phyloP scores from a whole-genome alignment of 345 rosid species.

The Draba incana region DNA sequence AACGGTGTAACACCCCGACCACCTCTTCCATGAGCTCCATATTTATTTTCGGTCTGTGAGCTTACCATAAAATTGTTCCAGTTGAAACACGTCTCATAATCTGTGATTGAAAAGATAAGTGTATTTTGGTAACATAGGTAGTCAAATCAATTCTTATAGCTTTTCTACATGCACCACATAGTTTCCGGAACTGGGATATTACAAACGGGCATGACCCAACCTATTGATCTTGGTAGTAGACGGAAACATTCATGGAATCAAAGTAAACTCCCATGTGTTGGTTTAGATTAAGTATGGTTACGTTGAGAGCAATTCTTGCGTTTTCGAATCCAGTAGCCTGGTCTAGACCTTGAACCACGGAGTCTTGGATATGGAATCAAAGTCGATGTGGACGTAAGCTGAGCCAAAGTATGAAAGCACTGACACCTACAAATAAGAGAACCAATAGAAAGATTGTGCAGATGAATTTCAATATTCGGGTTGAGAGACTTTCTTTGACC shows the following conservation, averaged over 20 bases:
- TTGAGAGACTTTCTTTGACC: slow-evolving; percentile 69
- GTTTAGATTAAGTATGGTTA: slow-evolving; percentile 71
- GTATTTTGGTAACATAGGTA: too few species aligned
- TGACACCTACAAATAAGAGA: slow-evolving; percentile 53
- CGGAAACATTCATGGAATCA: slow-evolving; percentile 51
- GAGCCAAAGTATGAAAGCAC: slow-evolving; percentile 72
- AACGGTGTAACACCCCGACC: too few species aligned
- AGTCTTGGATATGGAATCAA: slow-evolving; percentile 55
- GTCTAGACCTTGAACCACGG: slow-evolving; percentile 56
- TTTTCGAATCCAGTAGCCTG: slow-evolving; percentile 62
- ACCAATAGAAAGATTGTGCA: slow-evolving; percentile 59
- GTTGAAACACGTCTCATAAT: too few species aligned
- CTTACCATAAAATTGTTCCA: too few species aligned
- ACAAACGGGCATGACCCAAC: slow-evolving; percentile 63
- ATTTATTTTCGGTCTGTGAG: too few species aligned
- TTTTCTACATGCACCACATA: too few species aligned
- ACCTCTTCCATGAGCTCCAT: too few species aligned
- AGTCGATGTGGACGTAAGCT: slow-evolving; percentile 92
- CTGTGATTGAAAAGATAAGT: too few species aligned
- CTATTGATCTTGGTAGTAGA: slow-evolving; percentile 62
- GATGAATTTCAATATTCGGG: slow-evolving; percentile 59
- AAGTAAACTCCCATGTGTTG: slow-evolving; percentile 65
- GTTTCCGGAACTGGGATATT: too few species aligned
- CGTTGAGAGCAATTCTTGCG: slow-evolving; percentile 60
- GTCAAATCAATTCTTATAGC: too few species aligned